Conservation (phyloP, 495 filamentous ascomycete genomes). For the Aspergillus carlsbadensis region DNA sequence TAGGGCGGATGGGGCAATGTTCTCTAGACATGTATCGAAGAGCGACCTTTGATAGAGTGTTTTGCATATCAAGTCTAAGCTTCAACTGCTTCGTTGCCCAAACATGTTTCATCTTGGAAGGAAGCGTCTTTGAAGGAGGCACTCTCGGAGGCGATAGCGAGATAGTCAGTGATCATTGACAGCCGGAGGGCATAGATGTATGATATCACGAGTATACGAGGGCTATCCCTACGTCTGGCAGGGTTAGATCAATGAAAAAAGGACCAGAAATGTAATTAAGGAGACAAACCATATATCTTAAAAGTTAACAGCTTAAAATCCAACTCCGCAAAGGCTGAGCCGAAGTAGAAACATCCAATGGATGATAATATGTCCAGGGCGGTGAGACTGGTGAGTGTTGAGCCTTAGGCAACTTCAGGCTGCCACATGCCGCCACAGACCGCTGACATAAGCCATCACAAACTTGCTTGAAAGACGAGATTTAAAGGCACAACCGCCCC, state of each 20-base stretch:
- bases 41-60: conserved; percentile 29
- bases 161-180: too few relatives aligned
- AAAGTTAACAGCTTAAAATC: too few relatives aligned
- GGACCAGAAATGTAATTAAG: too few relatives aligned
- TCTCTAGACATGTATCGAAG: conserved; percentile 28
- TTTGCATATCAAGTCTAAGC: conserved; percentile 25
- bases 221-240: too few relatives aligned
- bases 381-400: conserved; percentile 14
- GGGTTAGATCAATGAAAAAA: too few relatives aligned
- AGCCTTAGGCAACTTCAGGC: conserved; percentile 23
- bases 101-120: conserved; percentile 19
- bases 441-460: conserved; percentile 17
- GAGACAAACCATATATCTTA: too few relatives aligned
- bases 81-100: conserved; percentile 18
- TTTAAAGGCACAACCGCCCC: conserved; percentile 18
- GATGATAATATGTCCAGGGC: conserved; percentile 10
- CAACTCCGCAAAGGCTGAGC: too few relatives aligned
- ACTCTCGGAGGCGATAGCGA: too few relatives aligned
- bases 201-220: too few relatives aligned
- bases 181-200: too few relatives aligned
- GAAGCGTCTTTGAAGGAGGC: not conserved
- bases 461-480: conserved; percentile 21
- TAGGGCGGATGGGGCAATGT: conserved; percentile 34
- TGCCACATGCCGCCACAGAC: conserved; percentile 25
- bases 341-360: too few relatives aligned